phyloP scores from a whole-genome alignment of 495 filamentous ascomycete species.

The Neurospora sp. region DNA sequence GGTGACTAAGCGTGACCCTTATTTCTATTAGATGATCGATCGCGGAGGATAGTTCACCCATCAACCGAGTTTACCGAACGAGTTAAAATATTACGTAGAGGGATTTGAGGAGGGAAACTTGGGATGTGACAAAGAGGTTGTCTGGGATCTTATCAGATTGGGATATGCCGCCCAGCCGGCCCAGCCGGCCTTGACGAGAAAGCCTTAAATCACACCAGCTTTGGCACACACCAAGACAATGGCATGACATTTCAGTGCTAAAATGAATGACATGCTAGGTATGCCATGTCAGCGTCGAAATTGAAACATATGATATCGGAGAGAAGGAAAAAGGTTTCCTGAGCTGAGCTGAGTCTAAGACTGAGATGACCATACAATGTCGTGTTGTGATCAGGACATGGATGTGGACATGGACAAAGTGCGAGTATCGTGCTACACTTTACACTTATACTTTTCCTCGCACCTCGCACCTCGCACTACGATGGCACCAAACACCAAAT shows the following conservation, averaged over 20 bases:
- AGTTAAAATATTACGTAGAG: neutral
- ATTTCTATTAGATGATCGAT: neutral
- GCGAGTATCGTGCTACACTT: neutral
- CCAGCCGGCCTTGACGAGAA: neutral
- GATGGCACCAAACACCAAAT: neutral
- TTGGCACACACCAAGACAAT: neutral
- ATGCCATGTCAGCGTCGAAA: neutral
- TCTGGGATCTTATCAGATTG: neutral
- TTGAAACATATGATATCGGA: neutral
- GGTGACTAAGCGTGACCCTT: no score
- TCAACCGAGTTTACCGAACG: neutral
- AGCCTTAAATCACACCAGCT: neutral
- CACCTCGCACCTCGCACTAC: neutral
- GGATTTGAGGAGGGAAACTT: neutral
- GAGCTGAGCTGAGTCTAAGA: no score
- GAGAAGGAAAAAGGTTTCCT: neutral
- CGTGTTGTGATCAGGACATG: neutral
- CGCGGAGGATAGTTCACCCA: neutral
- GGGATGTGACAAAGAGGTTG: neutral
- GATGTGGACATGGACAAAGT: neutral
- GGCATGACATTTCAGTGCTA: no score
- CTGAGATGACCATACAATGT: neutral
- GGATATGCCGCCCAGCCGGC: neutral
- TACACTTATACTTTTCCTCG: no score
- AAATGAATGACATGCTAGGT: neutral